These are phyloP conservation scores for Vaccinium corymbosum DNA, from an alignment of 148 eudicot genomes.

Conservation along the genomic window DNA sequence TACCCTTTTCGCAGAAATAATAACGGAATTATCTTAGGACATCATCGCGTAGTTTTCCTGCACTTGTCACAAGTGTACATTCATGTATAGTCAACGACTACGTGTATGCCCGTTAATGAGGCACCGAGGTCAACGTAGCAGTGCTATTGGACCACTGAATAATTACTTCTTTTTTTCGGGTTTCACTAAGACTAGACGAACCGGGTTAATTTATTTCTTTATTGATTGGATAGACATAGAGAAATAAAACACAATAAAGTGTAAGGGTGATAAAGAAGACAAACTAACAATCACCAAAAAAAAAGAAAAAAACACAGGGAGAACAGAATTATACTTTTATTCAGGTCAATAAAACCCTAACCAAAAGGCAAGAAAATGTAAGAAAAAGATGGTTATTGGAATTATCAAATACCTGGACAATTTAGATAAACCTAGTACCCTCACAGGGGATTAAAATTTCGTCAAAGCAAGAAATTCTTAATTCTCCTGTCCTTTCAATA, in stretches of 20 bases:
- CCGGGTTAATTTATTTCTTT: not conserved
- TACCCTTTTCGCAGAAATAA: not conserved
- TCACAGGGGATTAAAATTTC: not conserved
- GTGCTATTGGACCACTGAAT: not conserved
- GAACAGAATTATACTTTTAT: not conserved
- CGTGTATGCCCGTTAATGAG: not conserved
- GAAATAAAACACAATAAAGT: not conserved
- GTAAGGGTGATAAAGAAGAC: not conserved
- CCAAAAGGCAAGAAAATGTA: not conserved
- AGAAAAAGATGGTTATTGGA: conserved; percentile 3
- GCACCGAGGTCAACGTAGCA: not conserved
- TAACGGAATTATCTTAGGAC: not conserved
- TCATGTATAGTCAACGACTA: not conserved
- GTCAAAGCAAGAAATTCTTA: not conserved
- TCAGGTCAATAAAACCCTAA: not conserved
- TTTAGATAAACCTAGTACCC: not conserved
- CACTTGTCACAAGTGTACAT: not conserved
- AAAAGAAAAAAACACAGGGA: not conserved
- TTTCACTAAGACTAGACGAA: not conserved
- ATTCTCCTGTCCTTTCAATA: conserved; percentile 4
- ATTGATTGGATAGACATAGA: not conserved
- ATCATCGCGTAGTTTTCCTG: not conserved
- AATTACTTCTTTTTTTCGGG: not conserved
- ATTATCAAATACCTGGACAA: not conserved
- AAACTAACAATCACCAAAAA: not conserved